Base-by-base conservation (phyloP, 352 stramenopile species). In the Globisporangium radiosum region DNA sequence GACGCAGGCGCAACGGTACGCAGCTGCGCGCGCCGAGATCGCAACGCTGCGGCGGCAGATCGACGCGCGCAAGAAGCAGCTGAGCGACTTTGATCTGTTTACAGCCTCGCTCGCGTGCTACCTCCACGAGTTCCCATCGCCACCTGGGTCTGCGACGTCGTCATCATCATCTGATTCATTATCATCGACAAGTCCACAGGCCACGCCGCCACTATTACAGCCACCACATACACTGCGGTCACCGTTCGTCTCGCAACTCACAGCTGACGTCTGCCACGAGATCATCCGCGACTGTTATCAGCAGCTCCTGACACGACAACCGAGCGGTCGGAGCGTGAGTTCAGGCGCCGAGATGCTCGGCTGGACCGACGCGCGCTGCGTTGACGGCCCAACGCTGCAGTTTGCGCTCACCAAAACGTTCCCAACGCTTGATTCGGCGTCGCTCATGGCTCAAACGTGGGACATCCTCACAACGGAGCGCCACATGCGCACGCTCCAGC, bases 361-460 rank as follows among this genome's bases (percentile, higher is more conserved):
- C 25, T 64, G 59, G 59, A 59, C 43, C 14, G 59, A 64, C 47
- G 44, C 59, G 47, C 59, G 59, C 36, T 64, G 51, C 14, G 59
- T 64, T 8, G 59, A 64, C 39, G 59, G 59, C 45, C 33, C 11
- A 37, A 64, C 52, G 45, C 53, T 64, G 25, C 59, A 64, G 15
- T 64, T 64, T 40, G 39, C 59, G 52, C 52, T 64, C 39, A 48
- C 44, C 17, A 64, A 64, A 39, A 17, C 47, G 47, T 64, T 60
- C 52, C 44, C 36, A 17, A 14, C 47, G 36, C 36, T 59, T 5
- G 45, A 38, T 1, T 48, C 47, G 7, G 44, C 58, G 45, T 50
- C 59, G 15, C 19, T 64, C 38, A 64, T 64, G 59, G 19, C 55
- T 44, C 52, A 58, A 17, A 64, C 59, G 42, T 64, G 59, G 59